Base-by-base conservation (phyloP, 768 basidiomycete genomes). In the Leucogyrophana mollusca region DNA sequence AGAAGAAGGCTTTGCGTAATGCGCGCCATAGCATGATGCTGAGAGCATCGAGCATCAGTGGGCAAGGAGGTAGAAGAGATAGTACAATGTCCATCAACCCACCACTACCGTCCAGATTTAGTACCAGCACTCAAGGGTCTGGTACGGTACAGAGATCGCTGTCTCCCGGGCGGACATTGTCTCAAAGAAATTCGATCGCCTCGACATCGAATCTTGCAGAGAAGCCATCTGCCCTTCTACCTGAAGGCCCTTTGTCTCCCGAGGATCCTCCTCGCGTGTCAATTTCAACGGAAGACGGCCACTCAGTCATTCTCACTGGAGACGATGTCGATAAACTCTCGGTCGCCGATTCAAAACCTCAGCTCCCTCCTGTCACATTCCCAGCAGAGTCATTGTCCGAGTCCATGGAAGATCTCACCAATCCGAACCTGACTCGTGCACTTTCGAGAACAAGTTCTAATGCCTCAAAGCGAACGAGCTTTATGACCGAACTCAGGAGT, bases 1-100 rank as follows among this genome's bases (percentile, higher is more conserved):
- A 96, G 73, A 91, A 87, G 71, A 94, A 87, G 69, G 87, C 90
- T 30, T 72, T 99, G 33, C 85, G 93, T 41, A 92, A 91, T 6
- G 87, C 89, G 9, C 73, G 96, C 41, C 83, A 96, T 61, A 94
- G 90, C 59, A 90, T 96, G 79, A 80, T 94, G 76, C 34, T 67
- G 5, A 70, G 81, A 1, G 65, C 74, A 45, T 73, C 74, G 65
- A 73, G 79, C 37, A 65, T 70, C 36, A 69, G 69, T 39, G 54
- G 56, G 4, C 50, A 50, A 14, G 71, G 68, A 54, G 69, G 79
- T 39, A 80, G 80, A 46, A 64, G 73, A 20, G 73, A 77, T 50
- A 75, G 73, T 33, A 67, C 66, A 40, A 59, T 71, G 46, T 73
- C 75, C 43, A 36, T 64, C 37, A 82, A 78, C 52, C 69, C 53